phyloP scores from a whole-genome alignment of 306 rosid genomes.

The Nissolia schottii region DNA sequence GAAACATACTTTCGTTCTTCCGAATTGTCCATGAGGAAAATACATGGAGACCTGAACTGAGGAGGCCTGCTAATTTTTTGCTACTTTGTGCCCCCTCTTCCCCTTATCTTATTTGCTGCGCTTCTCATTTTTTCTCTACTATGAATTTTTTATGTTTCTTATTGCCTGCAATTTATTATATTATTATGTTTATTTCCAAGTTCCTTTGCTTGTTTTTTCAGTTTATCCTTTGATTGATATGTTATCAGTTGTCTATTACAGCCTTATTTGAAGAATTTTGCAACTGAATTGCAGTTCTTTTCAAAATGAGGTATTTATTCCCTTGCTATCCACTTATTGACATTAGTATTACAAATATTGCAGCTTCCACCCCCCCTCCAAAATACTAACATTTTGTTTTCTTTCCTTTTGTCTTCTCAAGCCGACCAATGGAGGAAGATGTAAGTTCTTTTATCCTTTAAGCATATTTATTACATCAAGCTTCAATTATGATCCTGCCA shows the following conservation, averaged over 20 bases:
- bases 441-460: constrained; percentile 44
- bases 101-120: background rate
- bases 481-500: background rate
- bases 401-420: constrained; percentile 9
- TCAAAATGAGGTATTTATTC: constrained; percentile 31
- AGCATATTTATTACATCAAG: background rate
- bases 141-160: background rate
- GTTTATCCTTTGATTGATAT: background rate
- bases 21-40: constrained; percentile 36
- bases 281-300: background rate
- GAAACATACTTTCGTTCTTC: constrained; percentile 42
- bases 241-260: background rate
- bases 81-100: background rate
- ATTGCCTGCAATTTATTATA: background rate
- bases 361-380: background rate
- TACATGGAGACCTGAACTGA: constrained; percentile 59
- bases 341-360: background rate
- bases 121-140: background rate
- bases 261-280: background rate
- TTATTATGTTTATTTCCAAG: background rate
- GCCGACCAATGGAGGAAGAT: constrained; percentile 85
- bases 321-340: background rate
- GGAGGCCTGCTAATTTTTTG: constrained; percentile 22
- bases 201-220: background rate
- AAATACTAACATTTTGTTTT: constrained; percentile 1